Evolutionary conservation across 139 green algal genomes (phyloP).

Genomic region (Auxenochlorella pyrenoidosa): DNA sequence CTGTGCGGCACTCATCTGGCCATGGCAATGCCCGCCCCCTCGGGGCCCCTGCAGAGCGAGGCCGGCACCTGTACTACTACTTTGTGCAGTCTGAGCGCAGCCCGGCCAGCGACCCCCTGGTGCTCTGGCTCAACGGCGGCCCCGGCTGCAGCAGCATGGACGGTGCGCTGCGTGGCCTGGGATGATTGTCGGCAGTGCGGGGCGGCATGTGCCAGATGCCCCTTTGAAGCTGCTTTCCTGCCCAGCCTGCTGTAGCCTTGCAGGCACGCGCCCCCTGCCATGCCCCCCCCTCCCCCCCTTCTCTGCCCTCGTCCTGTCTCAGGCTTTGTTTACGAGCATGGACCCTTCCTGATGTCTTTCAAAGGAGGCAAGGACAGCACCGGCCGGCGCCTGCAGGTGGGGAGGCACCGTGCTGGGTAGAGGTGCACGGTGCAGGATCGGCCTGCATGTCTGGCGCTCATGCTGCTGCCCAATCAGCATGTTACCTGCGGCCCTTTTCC

Average conservation of each 20-base stretch:
- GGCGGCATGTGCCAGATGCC: no score
- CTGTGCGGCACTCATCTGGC: background rate
- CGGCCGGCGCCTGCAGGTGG: slow-evolving; percentile 49
- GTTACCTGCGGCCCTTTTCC: no score
- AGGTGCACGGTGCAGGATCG: no score
- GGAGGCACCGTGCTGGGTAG: background rate
- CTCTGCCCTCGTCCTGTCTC: slow-evolving; percentile 20
- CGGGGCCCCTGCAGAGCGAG: background rate
- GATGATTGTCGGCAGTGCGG: background rate
- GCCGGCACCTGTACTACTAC: slow-evolving; percentile 58
- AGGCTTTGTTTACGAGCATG: slow-evolving; percentile 75
- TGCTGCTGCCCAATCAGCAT: no score
- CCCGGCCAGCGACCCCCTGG: slow-evolving; percentile 52
- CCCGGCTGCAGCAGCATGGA: slow-evolving; percentile 49
- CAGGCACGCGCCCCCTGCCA: background rate
- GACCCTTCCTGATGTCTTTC: slow-evolving; percentile 50
- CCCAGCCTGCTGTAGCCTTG: no score
- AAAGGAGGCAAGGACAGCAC: slow-evolving; percentile 31
- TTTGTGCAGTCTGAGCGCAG: slow-evolving; percentile 49
- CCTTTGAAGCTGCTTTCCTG: no score
- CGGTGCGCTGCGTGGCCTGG: background rate
- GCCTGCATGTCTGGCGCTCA: no score
- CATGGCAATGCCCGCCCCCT: no score
- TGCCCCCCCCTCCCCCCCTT: background rate
- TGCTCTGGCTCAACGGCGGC: slow-evolving; percentile 80